Evolutionary conservation across 345 rosid species (phyloP).

Genomic region (Eucalyptus curtisii): DNA sequence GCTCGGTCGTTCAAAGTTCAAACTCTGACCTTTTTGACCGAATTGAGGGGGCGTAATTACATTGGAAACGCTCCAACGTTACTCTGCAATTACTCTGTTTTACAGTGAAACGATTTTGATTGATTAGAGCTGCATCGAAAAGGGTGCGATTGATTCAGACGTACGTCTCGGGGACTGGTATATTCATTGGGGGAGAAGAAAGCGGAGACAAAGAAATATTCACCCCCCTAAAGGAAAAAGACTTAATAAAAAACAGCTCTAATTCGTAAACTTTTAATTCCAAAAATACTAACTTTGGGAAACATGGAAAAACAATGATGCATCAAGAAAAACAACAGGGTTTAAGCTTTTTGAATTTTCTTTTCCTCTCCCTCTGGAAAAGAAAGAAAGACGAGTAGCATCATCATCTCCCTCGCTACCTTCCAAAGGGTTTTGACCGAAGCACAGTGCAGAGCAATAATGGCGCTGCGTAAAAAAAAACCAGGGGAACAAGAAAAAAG

Average conservation of each 20-base stretch:
- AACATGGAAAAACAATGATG: background rate
- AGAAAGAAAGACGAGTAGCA: background rate
- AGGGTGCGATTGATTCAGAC: background rate
- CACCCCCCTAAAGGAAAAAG: background rate
- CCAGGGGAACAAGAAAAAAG: background rate
- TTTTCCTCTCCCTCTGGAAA: background rate
- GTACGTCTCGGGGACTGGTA: rapidly evolving
- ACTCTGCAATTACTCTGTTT: background rate
- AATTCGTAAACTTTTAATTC: background rate
- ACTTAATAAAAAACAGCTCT: background rate
- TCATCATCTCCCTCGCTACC: background rate
- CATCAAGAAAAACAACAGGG: background rate
- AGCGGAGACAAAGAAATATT: background rate
- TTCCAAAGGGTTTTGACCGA: background rate
- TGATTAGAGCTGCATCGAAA: background rate
- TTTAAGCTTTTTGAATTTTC: background rate
- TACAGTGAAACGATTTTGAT: background rate
- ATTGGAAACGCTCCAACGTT: background rate
- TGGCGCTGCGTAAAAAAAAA: background rate
- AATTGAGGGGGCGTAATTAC: background rate
- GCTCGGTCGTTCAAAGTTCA: background rate
- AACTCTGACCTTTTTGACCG: background rate
- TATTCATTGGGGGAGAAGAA: background rate
- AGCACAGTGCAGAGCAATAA: background rate
- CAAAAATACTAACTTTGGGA: background rate